A percentile compares a stretch with the other conserved stretches of the same genome.
These are phyloP conservation scores for Botrytis hyacinthi DNA, from an alignment of 2,329 filamentous ascomycete genomes.

Conservation along the genomic window DNA sequence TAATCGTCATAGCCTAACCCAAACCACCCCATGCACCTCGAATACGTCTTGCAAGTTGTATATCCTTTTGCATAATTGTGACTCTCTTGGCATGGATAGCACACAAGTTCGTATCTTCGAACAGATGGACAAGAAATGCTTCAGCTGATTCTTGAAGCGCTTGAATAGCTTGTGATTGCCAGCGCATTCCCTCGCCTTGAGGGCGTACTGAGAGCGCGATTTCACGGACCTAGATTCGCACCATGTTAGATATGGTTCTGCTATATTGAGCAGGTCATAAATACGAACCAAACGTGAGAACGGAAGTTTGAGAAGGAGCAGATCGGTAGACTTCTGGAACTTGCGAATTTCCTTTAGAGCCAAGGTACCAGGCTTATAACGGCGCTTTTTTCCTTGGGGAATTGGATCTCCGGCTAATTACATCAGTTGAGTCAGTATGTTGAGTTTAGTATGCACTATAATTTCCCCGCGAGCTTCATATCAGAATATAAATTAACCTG, in stretches of 20 bases:
- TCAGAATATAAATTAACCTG: no score
- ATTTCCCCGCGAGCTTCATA: no score
- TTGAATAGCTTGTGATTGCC: constrained; percentile 93
- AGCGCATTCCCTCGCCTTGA: constrained; percentile 70
- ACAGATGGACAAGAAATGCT: constrained; percentile 93
- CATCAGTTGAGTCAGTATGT: background rate
- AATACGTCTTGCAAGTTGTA: constrained; percentile 83
- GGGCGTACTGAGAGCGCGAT: constrained; percentile 66
- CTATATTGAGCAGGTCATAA: background rate
- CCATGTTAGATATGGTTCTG: background rate
- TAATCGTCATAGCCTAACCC: constrained; percentile 42
- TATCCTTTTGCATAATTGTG: constrained; percentile 97
- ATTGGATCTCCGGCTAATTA: constrained; percentile 68
- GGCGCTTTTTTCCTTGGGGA: constrained; percentile 58
- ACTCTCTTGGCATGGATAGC: constrained; percentile 96
- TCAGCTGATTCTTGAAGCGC: constrained; percentile 95
- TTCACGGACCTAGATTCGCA: constrained; percentile 58
- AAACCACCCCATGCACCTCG: constrained; percentile 73
- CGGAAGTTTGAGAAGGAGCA: constrained; percentile 77
- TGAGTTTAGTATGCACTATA: background rate
- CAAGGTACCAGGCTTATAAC: constrained; percentile 76
- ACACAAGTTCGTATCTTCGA: constrained; percentile 93
- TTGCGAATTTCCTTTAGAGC: constrained; percentile 88
- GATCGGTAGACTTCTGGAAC: constrained; percentile 86
- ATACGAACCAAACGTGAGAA: constrained; percentile 68